Conservation (phyloP, 352 stramenopile genomes). For the Pythium brassicae region DNA sequence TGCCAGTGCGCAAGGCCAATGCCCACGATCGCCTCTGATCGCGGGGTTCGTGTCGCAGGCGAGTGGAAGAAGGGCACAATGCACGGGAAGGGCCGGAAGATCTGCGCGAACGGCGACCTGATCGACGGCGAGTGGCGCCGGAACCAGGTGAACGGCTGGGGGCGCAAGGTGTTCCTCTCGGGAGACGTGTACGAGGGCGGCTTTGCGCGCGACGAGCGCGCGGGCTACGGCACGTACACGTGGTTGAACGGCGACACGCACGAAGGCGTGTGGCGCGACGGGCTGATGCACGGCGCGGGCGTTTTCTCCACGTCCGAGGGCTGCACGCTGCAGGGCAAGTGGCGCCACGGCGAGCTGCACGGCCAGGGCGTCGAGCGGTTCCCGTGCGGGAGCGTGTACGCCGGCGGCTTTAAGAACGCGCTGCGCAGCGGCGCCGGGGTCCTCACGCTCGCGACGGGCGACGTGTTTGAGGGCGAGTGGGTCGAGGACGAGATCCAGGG, state of each 20-base stretch:
- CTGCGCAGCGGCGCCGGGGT: conserved; percentile 52
- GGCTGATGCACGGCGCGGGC: conserved; percentile 64
- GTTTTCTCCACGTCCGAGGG: conserved; percentile 34
- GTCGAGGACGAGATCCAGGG: conserved; percentile 37
- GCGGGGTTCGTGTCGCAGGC: conserved; percentile 22
- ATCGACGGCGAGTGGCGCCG: conserved; percentile 60
- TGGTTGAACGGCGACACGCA: conserved; percentile 70
- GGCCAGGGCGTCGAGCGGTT: conserved; percentile 48
- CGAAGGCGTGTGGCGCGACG: conserved; percentile 50
- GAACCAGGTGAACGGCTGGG: conserved; percentile 58
- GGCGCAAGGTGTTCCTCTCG: conserved; percentile 55
- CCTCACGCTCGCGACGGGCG: conserved; percentile 46
- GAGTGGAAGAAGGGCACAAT: conserved; percentile 77
- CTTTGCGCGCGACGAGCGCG: conserved; percentile 55
- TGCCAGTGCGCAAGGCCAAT: too few relatives aligned
- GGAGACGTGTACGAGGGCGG: conserved; percentile 69
- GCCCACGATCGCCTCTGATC: background rate
- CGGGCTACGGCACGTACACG: conserved; percentile 62
- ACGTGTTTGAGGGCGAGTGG: conserved; percentile 73
- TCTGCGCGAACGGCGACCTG: conserved; percentile 51
- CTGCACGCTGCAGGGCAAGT: conserved; percentile 40
- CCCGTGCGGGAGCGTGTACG: conserved; percentile 52
- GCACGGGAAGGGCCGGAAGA: conserved; percentile 71
- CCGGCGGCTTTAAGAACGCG: conserved; percentile 40
- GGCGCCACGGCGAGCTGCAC: conserved; percentile 37